Percentiles rank a stretch among this genome's conserved stretches.
Conservation (phyloP, 1,284 basidiomycete species). For the Sporisorium scitamineum region DNA sequence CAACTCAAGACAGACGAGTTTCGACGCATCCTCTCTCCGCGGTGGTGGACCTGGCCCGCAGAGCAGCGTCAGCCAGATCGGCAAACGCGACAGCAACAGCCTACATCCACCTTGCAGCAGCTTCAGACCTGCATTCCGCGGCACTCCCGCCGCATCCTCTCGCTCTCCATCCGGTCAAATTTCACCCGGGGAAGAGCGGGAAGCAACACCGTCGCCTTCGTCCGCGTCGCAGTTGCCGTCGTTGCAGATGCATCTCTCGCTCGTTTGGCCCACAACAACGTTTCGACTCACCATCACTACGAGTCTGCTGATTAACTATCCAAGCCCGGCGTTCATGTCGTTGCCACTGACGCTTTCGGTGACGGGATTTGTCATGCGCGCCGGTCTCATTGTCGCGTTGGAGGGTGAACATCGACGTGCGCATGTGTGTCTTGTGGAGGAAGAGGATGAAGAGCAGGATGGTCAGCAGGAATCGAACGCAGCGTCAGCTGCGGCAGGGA, state of each 20-base stretch:
- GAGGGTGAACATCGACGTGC: constrained; percentile 82
- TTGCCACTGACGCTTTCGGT: constrained; percentile 91
- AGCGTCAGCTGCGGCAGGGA: not conserved
- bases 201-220: constrained; percentile 1
- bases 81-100: constrained; percentile 29
- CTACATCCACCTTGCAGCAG: constrained; percentile 27
- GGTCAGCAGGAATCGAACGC: constrained; percentile 7
- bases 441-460: constrained; percentile 54
- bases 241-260: constrained; percentile 58
- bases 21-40: constrained; percentile 32
- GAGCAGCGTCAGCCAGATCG: constrained; percentile 47
- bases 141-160: constrained; percentile 25
- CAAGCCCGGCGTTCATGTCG: constrained; percentile 92
- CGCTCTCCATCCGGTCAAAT: constrained; percentile 31
- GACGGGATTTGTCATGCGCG: constrained; percentile 85
- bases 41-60: constrained; percentile 41
- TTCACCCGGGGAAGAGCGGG: constrained; percentile 17
- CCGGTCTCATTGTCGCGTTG: constrained; percentile 89
- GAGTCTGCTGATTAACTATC: constrained; percentile 94
- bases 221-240: constrained; percentile 46
- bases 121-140: constrained; percentile 27
- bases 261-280: constrained; percentile 59
- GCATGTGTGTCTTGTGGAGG: constrained; percentile 79
- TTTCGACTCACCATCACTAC: constrained; percentile 80
- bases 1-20: constrained; percentile 35